Conservation (phyloP, 2,329 filamentous ascomycete species). For the Atkinsonella hypoxylon region DNA sequence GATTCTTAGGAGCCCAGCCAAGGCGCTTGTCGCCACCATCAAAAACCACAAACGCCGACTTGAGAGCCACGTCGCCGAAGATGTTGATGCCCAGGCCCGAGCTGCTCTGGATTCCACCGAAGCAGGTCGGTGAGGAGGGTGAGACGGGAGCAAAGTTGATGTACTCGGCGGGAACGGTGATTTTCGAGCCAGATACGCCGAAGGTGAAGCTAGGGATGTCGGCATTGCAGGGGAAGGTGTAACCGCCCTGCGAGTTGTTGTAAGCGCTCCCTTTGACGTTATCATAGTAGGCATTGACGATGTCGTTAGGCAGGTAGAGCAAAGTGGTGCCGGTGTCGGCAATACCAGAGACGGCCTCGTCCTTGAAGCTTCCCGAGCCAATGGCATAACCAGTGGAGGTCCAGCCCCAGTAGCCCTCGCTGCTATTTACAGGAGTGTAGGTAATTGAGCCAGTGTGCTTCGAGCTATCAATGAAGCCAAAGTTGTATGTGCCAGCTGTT, state of each 20-base stretch:
- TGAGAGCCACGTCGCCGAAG: slow-evolving; percentile 48
- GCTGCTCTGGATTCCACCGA: slow-evolving; percentile 53
- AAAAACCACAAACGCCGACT: slow-evolving; percentile 45
- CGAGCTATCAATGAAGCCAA: slow-evolving; percentile 53
- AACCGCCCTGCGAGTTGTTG: slow-evolving; percentile 26
- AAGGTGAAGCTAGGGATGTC: slow-evolving; percentile 37
- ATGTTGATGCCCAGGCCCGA: slow-evolving; percentile 36
- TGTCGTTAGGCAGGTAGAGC: slow-evolving; percentile 41
- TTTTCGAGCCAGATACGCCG: slow-evolving; percentile 44
- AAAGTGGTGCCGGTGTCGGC: slow-evolving; percentile 52
- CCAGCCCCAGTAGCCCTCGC: slow-evolving; percentile 50
- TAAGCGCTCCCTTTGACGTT: slow-evolving; percentile 25
- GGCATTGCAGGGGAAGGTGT: slow-evolving; percentile 31
- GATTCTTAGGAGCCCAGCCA: slow-evolving; percentile 18
- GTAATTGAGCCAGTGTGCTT: slow-evolving; percentile 52
- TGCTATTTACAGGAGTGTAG: slow-evolving; percentile 49
- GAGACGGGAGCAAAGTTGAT: slow-evolving; percentile 39
- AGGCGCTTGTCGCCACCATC: slow-evolving; percentile 40
- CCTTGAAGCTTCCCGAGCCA: slow-evolving; percentile 8
- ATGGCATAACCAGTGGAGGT: slow-evolving; percentile 13
- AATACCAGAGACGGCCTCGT: slow-evolving; percentile 34
- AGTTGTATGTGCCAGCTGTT: slow-evolving; percentile 54
- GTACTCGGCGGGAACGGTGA: slow-evolving; percentile 39
- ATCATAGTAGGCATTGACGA: slow-evolving; percentile 36
- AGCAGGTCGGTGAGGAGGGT: slow-evolving; percentile 36